These are phyloP conservation scores for Xerophyta viscosa DNA, from an alignment of 106 monocot genomes.

Conservation along the genomic window DNA sequence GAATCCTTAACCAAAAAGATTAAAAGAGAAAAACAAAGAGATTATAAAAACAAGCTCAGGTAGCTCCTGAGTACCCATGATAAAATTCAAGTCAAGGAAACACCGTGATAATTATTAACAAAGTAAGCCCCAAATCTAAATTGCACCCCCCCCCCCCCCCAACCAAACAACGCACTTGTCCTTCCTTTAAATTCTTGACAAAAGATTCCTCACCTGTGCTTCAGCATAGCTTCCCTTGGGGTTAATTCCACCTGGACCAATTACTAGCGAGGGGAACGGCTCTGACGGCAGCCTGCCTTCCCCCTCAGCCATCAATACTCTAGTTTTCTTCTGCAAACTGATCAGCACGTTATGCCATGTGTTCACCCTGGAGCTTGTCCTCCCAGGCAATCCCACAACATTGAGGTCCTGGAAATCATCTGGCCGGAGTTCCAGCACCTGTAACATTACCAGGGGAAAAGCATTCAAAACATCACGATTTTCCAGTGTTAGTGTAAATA, in stretches of 20 bases:
- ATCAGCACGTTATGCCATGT: constrained; percentile 93
- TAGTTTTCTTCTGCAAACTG: constrained; percentile 89
- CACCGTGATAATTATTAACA: no score
- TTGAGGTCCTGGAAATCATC: constrained; percentile 70
- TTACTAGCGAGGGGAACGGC: constrained; percentile 78
- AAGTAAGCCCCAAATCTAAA: no score
- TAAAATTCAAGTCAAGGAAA: no score
- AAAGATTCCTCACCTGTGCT: constrained; percentile 72
- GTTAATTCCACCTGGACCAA: constrained; percentile 40
- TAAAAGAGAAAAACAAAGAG: no score
- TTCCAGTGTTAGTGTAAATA: not conserved
- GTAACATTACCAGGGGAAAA: not conserved
- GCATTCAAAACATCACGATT: not conserved
- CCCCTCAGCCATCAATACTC: constrained; percentile 35
- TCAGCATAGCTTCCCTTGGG: constrained; percentile 89
- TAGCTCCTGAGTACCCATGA: no score
- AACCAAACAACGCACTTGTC: no score
- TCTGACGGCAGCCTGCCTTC: constrained; percentile 45
- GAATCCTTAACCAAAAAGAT: no score
- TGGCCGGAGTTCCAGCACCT: constrained; percentile 50
- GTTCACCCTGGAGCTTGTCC: constrained; percentile 57
- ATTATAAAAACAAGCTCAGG: no score
- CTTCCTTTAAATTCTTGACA: no score
- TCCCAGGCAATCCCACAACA: constrained; percentile 39
- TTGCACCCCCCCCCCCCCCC: no score